Evolutionary conservation across 2,329 filamentous ascomycete genomes (phyloP), one percentile per base, ranked within the genome.

Genomic region (Didymella glomerata): DNA sequence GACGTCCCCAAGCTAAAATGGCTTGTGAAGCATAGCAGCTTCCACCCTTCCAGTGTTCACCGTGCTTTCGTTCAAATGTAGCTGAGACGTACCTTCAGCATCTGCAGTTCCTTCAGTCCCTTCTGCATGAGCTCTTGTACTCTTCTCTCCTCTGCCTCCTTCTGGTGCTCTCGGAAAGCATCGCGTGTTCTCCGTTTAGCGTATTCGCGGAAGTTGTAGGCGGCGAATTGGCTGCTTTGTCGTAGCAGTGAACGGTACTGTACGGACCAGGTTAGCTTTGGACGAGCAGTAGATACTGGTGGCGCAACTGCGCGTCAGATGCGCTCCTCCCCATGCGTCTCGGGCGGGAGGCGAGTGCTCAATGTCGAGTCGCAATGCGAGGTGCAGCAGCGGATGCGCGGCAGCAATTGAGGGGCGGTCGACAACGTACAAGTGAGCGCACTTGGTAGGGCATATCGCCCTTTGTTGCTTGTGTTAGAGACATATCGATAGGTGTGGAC

Each of bases 161-260:
- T 76, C 78, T 87, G 85, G 78, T 96, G 85, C 77, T 96, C 92
- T 70, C 90, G 86, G 79, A 98, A 99, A 4, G 92, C 89, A 82
- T 98, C 95, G 76, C 86, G 86, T 76, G 95, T 97, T 78, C 94
- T 87, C 75, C 95, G 89, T 79, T 89, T 90, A 53, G 95, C 93
- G 79, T 99, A 99, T 78, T 97, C 94, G 80, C 95, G 88, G 85
- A 97, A 99, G 81, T 98, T 99, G 84, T 98, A 99, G 68, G 90
- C 88, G 63, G 92, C 87, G 79, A 99, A 98, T 74, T 97, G 91
- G 62, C 85, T 84, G 63, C 92, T 88, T 78, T 95, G 90, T 69
- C 93, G 90, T 72, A 98, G 84, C 70, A 99, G 83, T 73, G 94
- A 94, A 67, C 95, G 93, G 80, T 97, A 98, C 93, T 97, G 64